Evolutionary conservation across 805 yeast species (phyloP), one percentile per base, ranked within the genome.

Genomic region (Naumovozyma baii): DNA sequence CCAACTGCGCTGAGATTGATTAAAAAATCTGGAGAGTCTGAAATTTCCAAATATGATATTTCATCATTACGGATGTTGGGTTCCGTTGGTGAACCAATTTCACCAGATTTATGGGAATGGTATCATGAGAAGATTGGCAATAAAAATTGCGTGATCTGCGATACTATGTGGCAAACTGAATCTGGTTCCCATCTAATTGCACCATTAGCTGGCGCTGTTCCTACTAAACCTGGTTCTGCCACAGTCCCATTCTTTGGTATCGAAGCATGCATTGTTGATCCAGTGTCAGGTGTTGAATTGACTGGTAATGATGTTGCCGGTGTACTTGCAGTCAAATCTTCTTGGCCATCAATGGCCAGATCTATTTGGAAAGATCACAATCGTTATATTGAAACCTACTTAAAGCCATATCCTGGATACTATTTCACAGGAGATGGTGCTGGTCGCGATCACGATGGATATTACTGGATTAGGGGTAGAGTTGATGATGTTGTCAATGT

Each of bases 371-470:
- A 80, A 58, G 86, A 88, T 63, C 94, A 90, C 63, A 67, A 68
- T 47, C 79, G 95, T 55, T 90, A 73, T 67, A 68, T 87, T 54
- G 96, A 90, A 45, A 92, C 97, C 31, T 92, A 92, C 64, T 71
- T 92, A 60, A 80, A 79, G 54, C 95, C 96, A 38, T 92, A 90
- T 69, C 85, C 90, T 43, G 94, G 95, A 42, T 78, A 74, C 67
- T 92, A 87, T 69, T 92, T 92, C 72, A 83, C 96, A 10, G 98
- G 98, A 55, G 98, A 90, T 62, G 97, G 97, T 67, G 97, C 96
- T 39, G 97, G 94, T 33, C 78, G 96, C 61, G 98, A 92, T 63
- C 76, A 76, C 46, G 97, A 92, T 58, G 97, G 97, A 37, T 92
- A 80, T 72, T 85, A 79, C 70, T 92, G 97, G 96, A 90, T 92